Base-by-base conservation (phyloP, 805 yeast genomes). In the Cyberlindnera petersonii region DNA sequence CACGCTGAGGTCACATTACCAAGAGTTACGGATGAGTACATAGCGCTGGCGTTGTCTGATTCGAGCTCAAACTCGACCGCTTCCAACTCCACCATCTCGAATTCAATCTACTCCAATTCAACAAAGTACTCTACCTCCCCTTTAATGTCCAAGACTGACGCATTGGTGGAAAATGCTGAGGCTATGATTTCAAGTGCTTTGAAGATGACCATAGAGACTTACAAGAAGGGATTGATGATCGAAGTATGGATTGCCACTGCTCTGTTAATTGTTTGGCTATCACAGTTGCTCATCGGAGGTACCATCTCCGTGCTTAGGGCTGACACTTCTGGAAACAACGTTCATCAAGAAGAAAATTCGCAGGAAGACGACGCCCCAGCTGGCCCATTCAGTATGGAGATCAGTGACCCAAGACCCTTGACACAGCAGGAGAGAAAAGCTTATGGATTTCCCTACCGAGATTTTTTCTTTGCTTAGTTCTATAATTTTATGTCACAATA, bases 1-100 rank as follows among this genome's bases (percentile, higher is more conserved):
- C 67, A 84, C 46, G 68, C 88, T 3, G 67, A 75, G 13, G 60
- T 88, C 3, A 47, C 64, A 1, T 55, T 86, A 1, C 95, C 95
- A 0, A 50, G 66, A 29, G 59, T 80, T 13, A 65, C 65, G 33
- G 58, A 57, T 9, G 44, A 56, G 5, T 62, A 63, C 18, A 37
- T 69, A 3, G 30, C 53, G 6, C 27, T 44, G 22, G 52, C 51
- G 3, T 17, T 61, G 13, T 38, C 14, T 13, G 39, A 30, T 6
- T n/a, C n/a, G n/a, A 20, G 40, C 19, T 27, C 26, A n/a, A 28
- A 23, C 19, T 9, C 38, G 4, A 19, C 35, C 9, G 22, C 20
- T 16, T 22, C 29, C 5, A 11, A 35, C 41, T 18, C 44, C 26
- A 24, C 40, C 18, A 24, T 40, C 2, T 33, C 47, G 23, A 35